Evolutionary conservation across 2,329 filamentous ascomycete genomes (phyloP).

Genomic region (Phialophora verrucosa): DNA sequence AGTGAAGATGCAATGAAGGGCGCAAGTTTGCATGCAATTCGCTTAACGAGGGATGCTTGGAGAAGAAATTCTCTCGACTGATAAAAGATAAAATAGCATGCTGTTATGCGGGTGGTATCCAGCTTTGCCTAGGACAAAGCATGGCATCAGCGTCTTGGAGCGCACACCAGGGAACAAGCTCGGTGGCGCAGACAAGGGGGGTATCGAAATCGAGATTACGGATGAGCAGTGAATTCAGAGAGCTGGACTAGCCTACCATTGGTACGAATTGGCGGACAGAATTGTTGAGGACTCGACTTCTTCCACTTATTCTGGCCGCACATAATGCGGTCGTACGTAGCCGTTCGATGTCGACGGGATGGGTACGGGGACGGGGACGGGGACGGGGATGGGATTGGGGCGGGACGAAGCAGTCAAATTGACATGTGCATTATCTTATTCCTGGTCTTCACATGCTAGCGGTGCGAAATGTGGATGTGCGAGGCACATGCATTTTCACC

Average conservation of each 20-base stretch:
- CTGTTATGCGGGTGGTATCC: background rate
- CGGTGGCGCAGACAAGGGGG: background rate
- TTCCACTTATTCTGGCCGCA: background rate
- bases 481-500: background rate
- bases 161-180: background rate
- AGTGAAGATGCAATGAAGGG: background rate
- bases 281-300: slow-evolving; percentile 5
- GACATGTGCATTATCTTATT: slow-evolving; percentile 8
- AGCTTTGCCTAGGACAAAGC: background rate
- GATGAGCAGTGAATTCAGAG: background rate
- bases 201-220: background rate
- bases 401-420: background rate
- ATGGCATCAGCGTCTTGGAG: background rate
- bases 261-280: background rate
- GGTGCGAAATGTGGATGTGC: background rate
- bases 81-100: background rate
- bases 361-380: too few relatives aligned
- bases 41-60: background rate
- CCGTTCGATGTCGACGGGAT: background rate
- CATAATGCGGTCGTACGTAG: background rate
- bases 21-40: background rate
- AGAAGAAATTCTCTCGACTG: background rate
- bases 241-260: background rate
- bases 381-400: background rate
- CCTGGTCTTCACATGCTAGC: slow-evolving; percentile 5